Evolutionary conservation across 768 basidiomycete species (phyloP).

Genomic region (Tulasnella sp.): DNA sequence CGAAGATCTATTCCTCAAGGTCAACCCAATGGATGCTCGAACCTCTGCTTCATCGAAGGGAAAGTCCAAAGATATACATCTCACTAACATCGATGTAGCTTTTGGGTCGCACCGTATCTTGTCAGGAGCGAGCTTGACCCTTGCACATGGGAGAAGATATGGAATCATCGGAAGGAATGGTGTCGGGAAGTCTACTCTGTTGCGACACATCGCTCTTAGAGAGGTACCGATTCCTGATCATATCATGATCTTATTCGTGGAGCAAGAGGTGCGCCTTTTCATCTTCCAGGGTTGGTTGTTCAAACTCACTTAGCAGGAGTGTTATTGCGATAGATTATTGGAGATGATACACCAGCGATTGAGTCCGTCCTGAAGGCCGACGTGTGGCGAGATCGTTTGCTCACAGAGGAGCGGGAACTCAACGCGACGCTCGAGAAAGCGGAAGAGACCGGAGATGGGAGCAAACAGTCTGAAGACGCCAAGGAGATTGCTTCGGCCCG

Average conservation of each 20-base stretch:
- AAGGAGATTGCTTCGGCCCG: conserved; percentile 74
- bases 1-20: conserved; percentile 99
- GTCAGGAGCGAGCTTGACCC: conserved; percentile 73
- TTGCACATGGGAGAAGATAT: conserved; percentile 82
- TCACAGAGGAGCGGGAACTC: conserved; percentile 70
- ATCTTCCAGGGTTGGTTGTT: not conserved
- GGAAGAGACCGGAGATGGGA: conserved; percentile 48
- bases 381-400: conserved; percentile 89
- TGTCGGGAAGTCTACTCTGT: conserved; percentile 76
- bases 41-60: conserved; percentile 53
- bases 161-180: conserved; percentile 87
- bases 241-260: conserved; percentile 95
- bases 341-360: conserved; percentile 85
- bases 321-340: conserved; percentile 58
- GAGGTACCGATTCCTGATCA: conserved; percentile 90
- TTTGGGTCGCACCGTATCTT: conserved; percentile 93
- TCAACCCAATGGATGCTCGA: conserved; percentile 83
- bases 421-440: conserved; percentile 62
- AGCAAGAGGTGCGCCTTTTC: conserved; percentile 66
- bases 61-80: conserved; percentile 95
- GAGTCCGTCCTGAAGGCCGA: conserved; percentile 99
- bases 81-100: conserved; percentile 90
- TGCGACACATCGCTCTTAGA: conserved; percentile 88
- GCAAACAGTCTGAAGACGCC: conserved; percentile 65
- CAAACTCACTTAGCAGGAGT: not conserved